A percentile compares a stretch with the other conserved stretches of the same genome.
Conservation (phyloP, 164 flowering plant species). For the Chimonanthus salicifolius region DNA sequence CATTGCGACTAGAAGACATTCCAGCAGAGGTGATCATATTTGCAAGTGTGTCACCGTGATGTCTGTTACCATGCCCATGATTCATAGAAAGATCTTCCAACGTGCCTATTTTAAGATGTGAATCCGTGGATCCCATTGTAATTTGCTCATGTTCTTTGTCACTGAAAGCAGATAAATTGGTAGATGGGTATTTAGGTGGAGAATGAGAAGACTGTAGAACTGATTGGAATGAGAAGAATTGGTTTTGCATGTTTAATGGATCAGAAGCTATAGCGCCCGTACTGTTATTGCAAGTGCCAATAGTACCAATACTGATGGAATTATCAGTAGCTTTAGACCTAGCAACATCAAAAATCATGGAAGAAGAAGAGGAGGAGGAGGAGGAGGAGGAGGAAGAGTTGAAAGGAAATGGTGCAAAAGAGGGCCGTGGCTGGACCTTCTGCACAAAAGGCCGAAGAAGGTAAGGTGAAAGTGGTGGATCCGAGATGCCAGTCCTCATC, state of each 20-base stretch:
- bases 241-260: constrained; percentile 32
- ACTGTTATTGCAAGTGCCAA: not conserved
- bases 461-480: constrained; percentile 19
- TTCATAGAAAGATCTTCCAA: constrained; percentile 12
- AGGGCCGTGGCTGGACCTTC: constrained; percentile 22
- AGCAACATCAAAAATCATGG: constrained; percentile 13
- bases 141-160: constrained; percentile 9
- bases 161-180: constrained; percentile 12
- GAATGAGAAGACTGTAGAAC: constrained; percentile 8
- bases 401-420: not conserved
- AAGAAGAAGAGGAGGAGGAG: constrained; percentile 17
- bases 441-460: constrained; percentile 47
- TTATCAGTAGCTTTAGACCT: not conserved
- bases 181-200: constrained; percentile 7
- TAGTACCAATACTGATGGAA: not conserved
- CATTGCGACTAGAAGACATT: not conserved
- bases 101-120: not conserved
- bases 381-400: not conserved
- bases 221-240: constrained; percentile 37
- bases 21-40: constrained; percentile 16
- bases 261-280: not conserved
- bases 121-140: not conserved
- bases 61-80: constrained; percentile 9
- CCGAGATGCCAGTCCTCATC: constrained; percentile 16
- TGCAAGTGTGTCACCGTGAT: constrained; percentile 14